phyloP scores from a whole-genome alignment of 1,139 yeast species.

The Diutina sp. region DNA sequence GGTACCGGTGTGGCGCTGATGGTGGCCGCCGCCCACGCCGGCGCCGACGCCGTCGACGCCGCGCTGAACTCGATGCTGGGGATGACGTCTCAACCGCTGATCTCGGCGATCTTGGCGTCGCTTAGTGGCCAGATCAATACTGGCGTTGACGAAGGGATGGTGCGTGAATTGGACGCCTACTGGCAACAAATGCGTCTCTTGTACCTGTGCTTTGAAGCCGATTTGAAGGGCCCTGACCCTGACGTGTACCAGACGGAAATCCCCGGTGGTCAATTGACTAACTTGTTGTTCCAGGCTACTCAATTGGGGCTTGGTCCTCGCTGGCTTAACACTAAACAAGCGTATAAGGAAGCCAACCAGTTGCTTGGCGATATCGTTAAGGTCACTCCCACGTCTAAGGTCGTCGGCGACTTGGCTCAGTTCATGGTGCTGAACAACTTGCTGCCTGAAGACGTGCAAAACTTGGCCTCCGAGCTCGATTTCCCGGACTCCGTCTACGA shows the following conservation, averaged over 20 bases:
- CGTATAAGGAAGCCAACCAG: constrained; percentile 81
- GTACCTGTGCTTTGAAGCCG: constrained; percentile 96
- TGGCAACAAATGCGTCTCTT: constrained; percentile 98
- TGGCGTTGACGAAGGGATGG: constrained; percentile 53
- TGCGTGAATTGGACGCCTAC: constrained; percentile 78
- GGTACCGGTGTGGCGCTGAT: constrained; percentile 98
- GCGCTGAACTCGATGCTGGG: constrained; percentile 98
- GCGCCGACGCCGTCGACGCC: constrained; percentile 97
- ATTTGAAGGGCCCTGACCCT: constrained; percentile 98
- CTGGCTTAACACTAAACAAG: constrained; percentile 92
- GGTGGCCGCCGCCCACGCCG: constrained; percentile 89
- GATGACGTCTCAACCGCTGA: constrained; percentile 95
- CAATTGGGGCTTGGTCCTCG: constrained; percentile 94
- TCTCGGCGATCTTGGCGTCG: constrained; percentile 85
- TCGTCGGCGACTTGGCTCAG: constrained; percentile 97
- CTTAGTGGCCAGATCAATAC: constrained; percentile 78
- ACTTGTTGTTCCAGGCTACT: constrained; percentile 95
- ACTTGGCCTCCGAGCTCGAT: constrained; percentile 80
- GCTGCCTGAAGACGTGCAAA: constrained; percentile 70
- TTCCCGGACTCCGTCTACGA: constrained; percentile 98
- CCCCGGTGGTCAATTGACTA: constrained; percentile 98
- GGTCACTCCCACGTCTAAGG: constrained; percentile 98
- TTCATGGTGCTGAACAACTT: constrained; percentile 95
- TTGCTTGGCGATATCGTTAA: constrained; percentile 93
- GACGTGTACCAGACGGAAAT: constrained; percentile 97